These are phyloP conservation scores for Wallacemonas sp. DNA, from an alignment of 208 protist species.

Conservation along the genomic window DNA sequence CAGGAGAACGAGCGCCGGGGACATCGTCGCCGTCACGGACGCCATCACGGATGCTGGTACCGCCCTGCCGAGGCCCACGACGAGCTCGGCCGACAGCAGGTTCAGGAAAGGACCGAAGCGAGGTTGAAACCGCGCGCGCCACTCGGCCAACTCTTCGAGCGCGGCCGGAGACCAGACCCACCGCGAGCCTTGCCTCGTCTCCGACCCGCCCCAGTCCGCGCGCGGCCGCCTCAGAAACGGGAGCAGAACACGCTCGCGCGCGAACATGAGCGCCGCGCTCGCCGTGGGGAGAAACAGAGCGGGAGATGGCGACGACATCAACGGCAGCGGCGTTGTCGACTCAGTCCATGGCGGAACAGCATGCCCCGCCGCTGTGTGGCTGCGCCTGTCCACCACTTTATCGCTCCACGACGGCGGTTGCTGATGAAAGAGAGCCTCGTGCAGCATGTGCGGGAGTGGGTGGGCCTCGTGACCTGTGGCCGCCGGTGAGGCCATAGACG, in stretches of 20 bases:
- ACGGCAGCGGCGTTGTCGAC: too few relatives aligned
- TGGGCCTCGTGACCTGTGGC: too few relatives aligned
- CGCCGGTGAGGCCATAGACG: background rate
- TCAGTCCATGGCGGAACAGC: too few relatives aligned
- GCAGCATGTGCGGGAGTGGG: slow-evolving; percentile 7
- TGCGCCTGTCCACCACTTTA: too few relatives aligned
- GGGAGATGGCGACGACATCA: background rate
- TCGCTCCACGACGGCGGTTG: too few relatives aligned
- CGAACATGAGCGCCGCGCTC: slow-evolving; percentile 18
- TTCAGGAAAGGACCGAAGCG: slow-evolving; percentile 29
- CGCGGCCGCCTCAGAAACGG: slow-evolving; percentile 39
- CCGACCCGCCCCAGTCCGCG: background rate
- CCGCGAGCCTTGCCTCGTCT: background rate
- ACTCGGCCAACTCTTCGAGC: slow-evolving; percentile 34
- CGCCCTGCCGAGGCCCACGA: slow-evolving; percentile 25
- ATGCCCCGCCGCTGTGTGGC: too few relatives aligned
- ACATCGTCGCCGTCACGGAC: background rate
- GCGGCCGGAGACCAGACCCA: slow-evolving; percentile 37
- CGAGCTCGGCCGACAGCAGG: slow-evolving; percentile 29
- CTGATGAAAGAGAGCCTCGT: slow-evolving; percentile 5
- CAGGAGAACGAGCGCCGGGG: slow-evolving; percentile 35
- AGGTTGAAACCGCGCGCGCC: slow-evolving; percentile 14
- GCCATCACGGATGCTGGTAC: too few relatives aligned
- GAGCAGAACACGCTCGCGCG: slow-evolving; percentile 43
- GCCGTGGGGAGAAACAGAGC: background rate